phyloP scores from a whole-genome alignment of 495 filamentous ascomycete genomes.

The Neurospora sp. region DNA sequence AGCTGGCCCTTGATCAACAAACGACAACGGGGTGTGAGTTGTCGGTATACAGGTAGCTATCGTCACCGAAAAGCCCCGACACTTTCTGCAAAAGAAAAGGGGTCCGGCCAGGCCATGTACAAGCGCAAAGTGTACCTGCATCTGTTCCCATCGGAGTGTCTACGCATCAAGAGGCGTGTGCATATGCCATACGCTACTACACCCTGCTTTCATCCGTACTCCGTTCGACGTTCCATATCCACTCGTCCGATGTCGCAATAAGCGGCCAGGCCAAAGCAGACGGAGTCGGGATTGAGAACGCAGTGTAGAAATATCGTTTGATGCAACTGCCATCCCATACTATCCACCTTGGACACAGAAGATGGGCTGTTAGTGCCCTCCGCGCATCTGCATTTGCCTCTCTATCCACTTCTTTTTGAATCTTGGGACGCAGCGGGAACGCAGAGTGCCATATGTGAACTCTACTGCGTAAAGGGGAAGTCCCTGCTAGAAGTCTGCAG shows the following conservation, averaged over 20 bases:
- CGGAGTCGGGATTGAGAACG: not conserved
- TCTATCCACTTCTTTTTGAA: not conserved
- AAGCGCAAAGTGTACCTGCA: not conserved
- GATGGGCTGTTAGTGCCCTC: no score
- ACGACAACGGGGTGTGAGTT: not conserved
- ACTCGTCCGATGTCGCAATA: not conserved
- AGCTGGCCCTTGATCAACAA: no score
- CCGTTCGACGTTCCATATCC: not conserved
- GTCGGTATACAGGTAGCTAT: not conserved
- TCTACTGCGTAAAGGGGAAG: not conserved
- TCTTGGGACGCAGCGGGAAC: not conserved
- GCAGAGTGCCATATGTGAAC: not conserved
- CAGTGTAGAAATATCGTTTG: not conserved
- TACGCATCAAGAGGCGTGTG: not conserved
- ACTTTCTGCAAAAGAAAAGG: not conserved
- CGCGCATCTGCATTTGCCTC: no score
- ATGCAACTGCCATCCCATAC: not conserved
- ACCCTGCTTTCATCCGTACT: not conserved
- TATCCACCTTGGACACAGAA: not conserved
- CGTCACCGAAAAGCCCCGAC: not conserved
- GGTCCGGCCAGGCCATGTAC: not conserved
- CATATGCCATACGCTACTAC: not conserved
- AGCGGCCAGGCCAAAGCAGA: not conserved
- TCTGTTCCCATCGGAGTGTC: not conserved
- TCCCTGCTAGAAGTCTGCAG: not conserved